Evolutionary conservation across 2,329 filamentous ascomycete species (phyloP), one percentile per base, ranked within the genome.

Genomic region (Leptographium galeiforme): DNA sequence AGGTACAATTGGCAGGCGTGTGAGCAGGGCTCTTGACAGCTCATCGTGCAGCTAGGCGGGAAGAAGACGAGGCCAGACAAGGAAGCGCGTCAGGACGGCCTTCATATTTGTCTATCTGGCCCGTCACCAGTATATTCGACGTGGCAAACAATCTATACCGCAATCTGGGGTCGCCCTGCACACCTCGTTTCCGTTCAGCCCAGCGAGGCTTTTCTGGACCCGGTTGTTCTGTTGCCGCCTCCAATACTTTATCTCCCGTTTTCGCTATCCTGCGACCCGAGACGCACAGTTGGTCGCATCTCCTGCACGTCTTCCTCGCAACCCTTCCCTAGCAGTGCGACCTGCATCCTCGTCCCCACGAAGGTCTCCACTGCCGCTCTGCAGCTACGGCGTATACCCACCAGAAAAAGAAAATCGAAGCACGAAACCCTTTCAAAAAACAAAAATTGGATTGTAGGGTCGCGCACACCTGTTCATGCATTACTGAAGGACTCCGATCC

Each of bases 31-130:
- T 12, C 32, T 52, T 58, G 57, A 53, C 57, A 58, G 53, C 57
- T 41, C 57, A 58, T 58, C 57, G 57, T 58, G 57, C 57, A 58
- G 57, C 55, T 41, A 47, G 46, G 51, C 52, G 50, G 51, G 45
- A 34, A 40, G 52, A 43, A 48, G 50, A 54, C 36, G 32, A 45
- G n/a, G 16, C 11, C 25, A 13, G 25, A 12, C 16, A 36, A 43
- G 51, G 16, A 36, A 32, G n/a, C 16, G 8, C 32, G 45, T 36
- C 45, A 36, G n/a, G 34, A 43, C 36, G 41, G 33, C 40, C 18
- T n/a, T 33, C 12, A 39, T 36, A 43, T 56, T 51, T 33, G 39
- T 44, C 41, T 48, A 30, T 6, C n/a, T 16, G 25, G 19, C 19
- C 36, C 18, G n/a, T 16, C 10, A 34, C 41, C 32, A 30, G 19